Percentiles rank a stretch among this genome's conserved stretches.
Conservation (phyloP, 371 early-diverging fungal genomes). For the Blakeslea trispora region DNA sequence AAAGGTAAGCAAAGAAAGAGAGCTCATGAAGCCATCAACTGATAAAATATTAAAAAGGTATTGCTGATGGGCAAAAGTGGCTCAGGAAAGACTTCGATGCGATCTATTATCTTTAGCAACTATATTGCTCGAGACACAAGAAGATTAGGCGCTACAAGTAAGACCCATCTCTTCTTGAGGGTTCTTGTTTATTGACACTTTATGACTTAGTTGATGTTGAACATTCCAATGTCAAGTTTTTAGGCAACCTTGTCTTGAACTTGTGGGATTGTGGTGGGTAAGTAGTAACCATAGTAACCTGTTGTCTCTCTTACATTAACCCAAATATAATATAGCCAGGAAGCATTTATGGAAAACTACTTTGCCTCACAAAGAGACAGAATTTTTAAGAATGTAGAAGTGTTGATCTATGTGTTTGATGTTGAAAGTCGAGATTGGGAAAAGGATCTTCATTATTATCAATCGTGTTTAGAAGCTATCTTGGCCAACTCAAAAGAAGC, state of each 20-base stretch:
- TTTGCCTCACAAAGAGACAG: slow-evolving; percentile 90
- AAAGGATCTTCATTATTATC: slow-evolving; percentile 89
- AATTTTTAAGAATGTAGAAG: slow-evolving; percentile 97
- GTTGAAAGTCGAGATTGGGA: slow-evolving; percentile 91
- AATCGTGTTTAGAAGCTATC: slow-evolving; percentile 87
- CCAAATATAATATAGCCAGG: slow-evolving; percentile 63
- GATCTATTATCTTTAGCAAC: slow-evolving; percentile 96
- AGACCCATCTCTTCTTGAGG: no score
- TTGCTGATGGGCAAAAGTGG: slow-evolving; percentile 97
- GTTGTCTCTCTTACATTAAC: no score
- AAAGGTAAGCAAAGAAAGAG: background rate
- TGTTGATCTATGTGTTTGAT: slow-evolving; percentile 97
- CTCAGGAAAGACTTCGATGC: slow-evolving; percentile 98
- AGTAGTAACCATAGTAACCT: no score
- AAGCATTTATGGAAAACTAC: slow-evolving; percentile 96
- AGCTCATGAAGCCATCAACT: background rate
- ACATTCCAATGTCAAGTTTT: slow-evolving; percentile 92
- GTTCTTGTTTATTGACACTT: no score
- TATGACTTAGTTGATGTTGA: slow-evolving; percentile 88
- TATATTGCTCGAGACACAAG: slow-evolving; percentile 94
- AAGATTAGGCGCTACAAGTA: slow-evolving; percentile 93
- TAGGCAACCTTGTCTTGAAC: slow-evolving; percentile 92
- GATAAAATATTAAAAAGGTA: slow-evolving; percentile 55
- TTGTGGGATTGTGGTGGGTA: slow-evolving; percentile 96
- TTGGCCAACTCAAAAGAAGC: slow-evolving; percentile 83